phyloP scores from a whole-genome alignment of 2,329 filamentous ascomycete species.

The Cladophialophora yegresii region DNA sequence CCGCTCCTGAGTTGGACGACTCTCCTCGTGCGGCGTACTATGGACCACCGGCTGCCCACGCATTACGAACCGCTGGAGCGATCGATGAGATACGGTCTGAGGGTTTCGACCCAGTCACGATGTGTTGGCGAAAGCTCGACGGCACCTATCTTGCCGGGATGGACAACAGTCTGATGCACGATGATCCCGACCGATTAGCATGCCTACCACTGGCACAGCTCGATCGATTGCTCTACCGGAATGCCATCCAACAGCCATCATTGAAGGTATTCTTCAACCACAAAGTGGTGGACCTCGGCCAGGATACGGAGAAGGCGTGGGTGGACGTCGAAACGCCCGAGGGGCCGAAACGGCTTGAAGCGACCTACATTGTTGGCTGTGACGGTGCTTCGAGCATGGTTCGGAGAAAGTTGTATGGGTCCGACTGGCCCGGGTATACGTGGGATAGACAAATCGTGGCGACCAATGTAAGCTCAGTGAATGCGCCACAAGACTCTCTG shows the following conservation, averaged over 20 bases:
- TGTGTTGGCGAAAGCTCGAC: slow-evolving; percentile 51
- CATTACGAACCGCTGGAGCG: slow-evolving; percentile 61
- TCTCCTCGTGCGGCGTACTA: slow-evolving; percentile 66
- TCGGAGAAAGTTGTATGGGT: slow-evolving; percentile 35
- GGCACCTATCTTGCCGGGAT: slow-evolving; percentile 41
- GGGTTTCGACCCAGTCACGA: slow-evolving; percentile 47
- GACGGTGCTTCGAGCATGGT: slow-evolving; percentile 39
- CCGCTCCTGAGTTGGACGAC: slow-evolving; percentile 56
- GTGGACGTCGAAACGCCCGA: slow-evolving; percentile 31
- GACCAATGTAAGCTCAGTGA: slow-evolving; percentile 31
- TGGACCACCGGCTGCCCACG: slow-evolving; percentile 59
- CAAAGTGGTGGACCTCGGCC: slow-evolving; percentile 37
- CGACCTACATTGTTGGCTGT: slow-evolving; percentile 49
- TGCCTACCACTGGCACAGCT: slow-evolving; percentile 51
- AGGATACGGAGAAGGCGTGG: slow-evolving; percentile 33
- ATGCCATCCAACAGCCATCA: slow-evolving; percentile 42
- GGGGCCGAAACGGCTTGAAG: slow-evolving; percentile 40
- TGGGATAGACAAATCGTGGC: slow-evolving; percentile 36
- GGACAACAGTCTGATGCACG: slow-evolving; percentile 23
- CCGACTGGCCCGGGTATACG: slow-evolving; percentile 32
- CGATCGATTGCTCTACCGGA: slow-evolving; percentile 46
- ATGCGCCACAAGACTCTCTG: not conserved
- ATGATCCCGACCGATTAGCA: slow-evolving; percentile 45
- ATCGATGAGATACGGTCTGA: slow-evolving; percentile 53
- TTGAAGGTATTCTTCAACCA: slow-evolving; percentile 51